phyloP scores from a whole-genome alignment of 495 filamentous ascomycete species.

The Penicillium angulare region DNA sequence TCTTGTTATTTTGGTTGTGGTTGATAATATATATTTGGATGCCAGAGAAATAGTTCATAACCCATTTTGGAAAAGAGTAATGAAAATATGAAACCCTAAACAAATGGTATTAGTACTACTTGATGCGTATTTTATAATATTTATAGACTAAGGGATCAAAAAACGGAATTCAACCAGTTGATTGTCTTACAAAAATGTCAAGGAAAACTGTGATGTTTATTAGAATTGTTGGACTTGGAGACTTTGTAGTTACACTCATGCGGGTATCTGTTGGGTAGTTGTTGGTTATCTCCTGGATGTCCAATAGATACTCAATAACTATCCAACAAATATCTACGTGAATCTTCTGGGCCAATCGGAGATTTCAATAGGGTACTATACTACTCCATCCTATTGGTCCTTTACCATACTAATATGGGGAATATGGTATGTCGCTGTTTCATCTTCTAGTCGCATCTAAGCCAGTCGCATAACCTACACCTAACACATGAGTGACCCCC shows the following conservation, averaged over 20 bases:
- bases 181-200: slow-evolving; percentile 1
- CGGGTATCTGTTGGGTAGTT: too few relatives aligned
- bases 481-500: neutral
- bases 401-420: neutral
- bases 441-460: slow-evolving; percentile 2
- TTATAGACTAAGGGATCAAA: neutral
- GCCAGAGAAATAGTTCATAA: neutral
- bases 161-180: slow-evolving; percentile 1
- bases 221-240: slow-evolving; percentile 3
- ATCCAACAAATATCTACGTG: slow-evolving; percentile 1
- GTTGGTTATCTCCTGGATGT: slow-evolving; percentile 1
- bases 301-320: neutral
- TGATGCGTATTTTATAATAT: neutral
- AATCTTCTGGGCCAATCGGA: neutral
- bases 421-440: slow-evolving; percentile 1
- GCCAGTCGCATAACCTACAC: neutral
- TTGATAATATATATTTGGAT: slow-evolving; percentile 5
- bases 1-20: slow-evolving; percentile 1
- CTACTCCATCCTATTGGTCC: neutral
- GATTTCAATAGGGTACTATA: neutral
- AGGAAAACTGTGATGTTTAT: slow-evolving; percentile 2
- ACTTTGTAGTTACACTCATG: slow-evolving; percentile 1
- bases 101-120: neutral
- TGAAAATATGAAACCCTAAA: neutral
- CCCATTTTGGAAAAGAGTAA: too few relatives aligned